Evolutionary conservation across 2,329 filamentous ascomycete species (phyloP), one percentile per base, ranked within the genome.

Genomic region (Colletotrichum eremochloae): DNA sequence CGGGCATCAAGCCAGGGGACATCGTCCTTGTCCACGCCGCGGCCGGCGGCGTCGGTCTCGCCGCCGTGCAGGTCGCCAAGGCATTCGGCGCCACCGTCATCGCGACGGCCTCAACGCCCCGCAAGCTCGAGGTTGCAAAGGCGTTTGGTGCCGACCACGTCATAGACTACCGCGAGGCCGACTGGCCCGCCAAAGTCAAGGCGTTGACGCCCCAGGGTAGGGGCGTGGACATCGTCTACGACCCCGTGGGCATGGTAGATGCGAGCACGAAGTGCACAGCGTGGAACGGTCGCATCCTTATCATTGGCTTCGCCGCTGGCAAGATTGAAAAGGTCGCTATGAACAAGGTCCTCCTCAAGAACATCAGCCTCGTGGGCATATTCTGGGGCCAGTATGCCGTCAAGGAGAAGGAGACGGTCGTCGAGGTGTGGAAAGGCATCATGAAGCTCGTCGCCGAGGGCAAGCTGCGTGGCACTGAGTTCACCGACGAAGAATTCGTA

Each of bases 321-420:
- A 87, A 86, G 63, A 97, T 98, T 76, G 96, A 98, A 83, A 97
- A 96, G 84, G 90, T 98, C 53, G 93, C 95, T 15, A 91, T 97
- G 85, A 98, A 98, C 82, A 92, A 96, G 81, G 94, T 98, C 36
- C 83, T 98, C 74, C 84, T 98, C 76, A 98, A 98, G 88, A 98
- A 98, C 81, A 96, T 98, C 75, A 92, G 91, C 74, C 85, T 98
- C 15, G 93, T 98, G 1, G 96, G 96, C 1, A 84, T 98, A 78
- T 94, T 97, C 83, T 98, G 96, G 96, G 96, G 96, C 15, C 91
- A 92, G 70, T 98, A 98, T 83, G 85, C 91, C 1, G 86, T 86
- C 56, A 89, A 93, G 75, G 93, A 98, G 84, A 89, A 86, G 31
- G 89, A 92, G 78, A 91, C 87, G 57, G 89, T 96, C 6, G 85